Evolutionary conservation across 192 early-diverging fungal genomes (phyloP).

Genomic region (Backusella macrospora): DNA sequence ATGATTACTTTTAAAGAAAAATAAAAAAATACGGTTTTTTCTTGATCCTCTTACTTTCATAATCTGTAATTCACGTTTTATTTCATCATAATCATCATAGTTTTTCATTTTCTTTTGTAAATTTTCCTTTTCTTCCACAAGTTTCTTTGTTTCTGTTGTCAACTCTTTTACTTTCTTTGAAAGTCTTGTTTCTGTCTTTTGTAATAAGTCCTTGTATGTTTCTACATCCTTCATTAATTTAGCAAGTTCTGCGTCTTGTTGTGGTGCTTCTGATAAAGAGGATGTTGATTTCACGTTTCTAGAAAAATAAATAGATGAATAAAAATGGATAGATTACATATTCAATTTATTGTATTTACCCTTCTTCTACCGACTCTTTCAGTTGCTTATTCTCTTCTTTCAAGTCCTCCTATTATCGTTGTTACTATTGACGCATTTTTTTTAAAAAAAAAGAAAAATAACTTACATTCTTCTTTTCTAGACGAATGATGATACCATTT

Average conservation of each 20-base stretch:
- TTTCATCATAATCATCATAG: slow-evolving; percentile 83
- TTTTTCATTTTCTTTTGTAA: slow-evolving; percentile 58
- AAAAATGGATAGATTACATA: neutral
- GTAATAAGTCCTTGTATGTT: slow-evolving; percentile 42
- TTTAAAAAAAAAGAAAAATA: neutral
- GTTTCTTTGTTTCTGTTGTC: slow-evolving; percentile 44
- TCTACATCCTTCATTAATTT: slow-evolving; percentile 50
- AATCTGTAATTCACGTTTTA: slow-evolving; percentile 85
- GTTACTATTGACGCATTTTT: neutral
- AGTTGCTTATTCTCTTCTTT: slow-evolving; percentile 45
- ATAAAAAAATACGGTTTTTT: neutral
- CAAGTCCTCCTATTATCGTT: slow-evolving; percentile 39
- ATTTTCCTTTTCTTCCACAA: slow-evolving; percentile 58
- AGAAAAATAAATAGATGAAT: neutral
- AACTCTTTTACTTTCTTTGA: slow-evolving; percentile 50
- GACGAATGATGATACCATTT: slow-evolving; percentile 65
- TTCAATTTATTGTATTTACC: neutral
- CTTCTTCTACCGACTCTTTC: slow-evolving; percentile 14
- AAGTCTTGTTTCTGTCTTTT: slow-evolving; percentile 43
- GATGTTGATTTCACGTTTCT: slow-evolving; percentile 3
- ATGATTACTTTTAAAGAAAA: too few relatives aligned
- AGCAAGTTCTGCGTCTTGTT: slow-evolving; percentile 47
- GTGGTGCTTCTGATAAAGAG: neutral
- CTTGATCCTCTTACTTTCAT: slow-evolving; percentile 57
- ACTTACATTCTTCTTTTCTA: slow-evolving; percentile 70